phyloP scores from a whole-genome alignment of 2,329 filamentous ascomycete species.

The Cercospora zeae-maydis region DNA sequence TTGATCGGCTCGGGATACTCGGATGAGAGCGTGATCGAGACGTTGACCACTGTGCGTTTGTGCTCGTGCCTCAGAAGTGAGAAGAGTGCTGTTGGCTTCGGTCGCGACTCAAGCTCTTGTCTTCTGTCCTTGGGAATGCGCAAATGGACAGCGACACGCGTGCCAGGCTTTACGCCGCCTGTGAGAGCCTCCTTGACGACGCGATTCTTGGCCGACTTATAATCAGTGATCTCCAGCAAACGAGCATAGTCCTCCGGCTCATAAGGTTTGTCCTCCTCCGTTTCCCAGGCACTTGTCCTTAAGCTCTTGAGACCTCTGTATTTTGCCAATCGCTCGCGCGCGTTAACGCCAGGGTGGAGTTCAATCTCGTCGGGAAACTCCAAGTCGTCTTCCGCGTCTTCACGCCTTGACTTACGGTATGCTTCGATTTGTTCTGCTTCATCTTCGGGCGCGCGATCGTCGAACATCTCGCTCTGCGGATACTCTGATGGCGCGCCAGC shows the following conservation, averaged over 20 bases:
- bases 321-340: conserved; percentile 76
- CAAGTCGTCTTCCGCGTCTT: conserved; percentile 75
- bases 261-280: conserved; percentile 77
- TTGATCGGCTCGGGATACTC: conserved; percentile 74
- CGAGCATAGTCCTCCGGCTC: conserved; percentile 88
- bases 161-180: conserved; percentile 83
- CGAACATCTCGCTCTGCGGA: conserved; percentile 87
- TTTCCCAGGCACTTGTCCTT: conserved; percentile 82
- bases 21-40: conserved; percentile 79
- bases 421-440: conserved; percentile 77
- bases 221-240: conserved; percentile 82
- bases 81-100: conserved; percentile 68
- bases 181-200: conserved; percentile 76
- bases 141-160: conserved; percentile 75
- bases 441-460: conserved; percentile 74
- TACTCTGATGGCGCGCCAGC: conserved; percentile 77
- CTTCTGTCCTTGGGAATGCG: conserved; percentile 46
- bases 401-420: conserved; percentile 72
- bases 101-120: conserved; percentile 51
- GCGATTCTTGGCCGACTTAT: conserved; percentile 75
- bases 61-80: conserved; percentile 91
- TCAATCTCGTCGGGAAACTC: conserved; percentile 99
- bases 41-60: conserved; percentile 86
- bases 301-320: conserved; percentile 93
- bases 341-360: conserved; percentile 79